Conservation (phyloP, 2,329 filamentous ascomycete genomes). For the Dactylonectria estremocensis region DNA sequence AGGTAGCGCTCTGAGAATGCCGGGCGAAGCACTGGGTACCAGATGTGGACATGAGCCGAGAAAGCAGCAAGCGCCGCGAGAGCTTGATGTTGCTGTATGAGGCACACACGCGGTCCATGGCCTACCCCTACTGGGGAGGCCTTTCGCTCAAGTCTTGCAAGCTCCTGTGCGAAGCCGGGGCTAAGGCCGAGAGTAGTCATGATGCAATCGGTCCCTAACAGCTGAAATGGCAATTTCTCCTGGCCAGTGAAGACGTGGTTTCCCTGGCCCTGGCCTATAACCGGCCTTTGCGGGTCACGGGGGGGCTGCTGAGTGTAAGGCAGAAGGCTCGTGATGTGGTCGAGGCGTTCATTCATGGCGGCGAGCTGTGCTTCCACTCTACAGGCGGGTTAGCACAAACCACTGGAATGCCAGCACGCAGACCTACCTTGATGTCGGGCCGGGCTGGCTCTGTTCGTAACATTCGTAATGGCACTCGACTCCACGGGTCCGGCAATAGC, state of each 20-base stretch:
- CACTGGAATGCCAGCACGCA: not conserved
- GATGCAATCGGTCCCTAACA: conserved; percentile 13
- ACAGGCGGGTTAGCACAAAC: not conserved
- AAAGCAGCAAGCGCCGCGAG: conserved; percentile 22
- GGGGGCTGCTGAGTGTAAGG: conserved; percentile 4
- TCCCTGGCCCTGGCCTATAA: not conserved
- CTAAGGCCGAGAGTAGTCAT: conserved; percentile 12
- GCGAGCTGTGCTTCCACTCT: conserved; percentile 6
- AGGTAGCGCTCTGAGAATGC: conserved; percentile 12
- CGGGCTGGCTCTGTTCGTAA: conserved; percentile 12
- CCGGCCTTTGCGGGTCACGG: not conserved
- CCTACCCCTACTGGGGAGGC: not conserved
- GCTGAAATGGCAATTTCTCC: conserved; percentile 13
- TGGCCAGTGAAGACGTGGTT: conserved; percentile 15
- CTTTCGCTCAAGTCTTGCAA: conserved; percentile 1
- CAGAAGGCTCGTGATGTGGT: conserved; percentile 13
- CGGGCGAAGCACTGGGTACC: conserved; percentile 21
- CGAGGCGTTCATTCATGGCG: conserved; percentile 10
- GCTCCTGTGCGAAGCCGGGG: conserved; percentile 17
- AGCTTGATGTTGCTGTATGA: conserved; percentile 18
- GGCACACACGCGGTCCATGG: conserved; percentile 12
- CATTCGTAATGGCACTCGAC: conserved; percentile 8
- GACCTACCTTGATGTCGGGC: conserved; percentile 6
- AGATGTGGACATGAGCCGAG: conserved; percentile 21
- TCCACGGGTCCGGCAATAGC: conserved; percentile 4